Evolutionary conservation across 768 basidiomycete species (phyloP).

Genomic region (Harrya chromipes): DNA sequence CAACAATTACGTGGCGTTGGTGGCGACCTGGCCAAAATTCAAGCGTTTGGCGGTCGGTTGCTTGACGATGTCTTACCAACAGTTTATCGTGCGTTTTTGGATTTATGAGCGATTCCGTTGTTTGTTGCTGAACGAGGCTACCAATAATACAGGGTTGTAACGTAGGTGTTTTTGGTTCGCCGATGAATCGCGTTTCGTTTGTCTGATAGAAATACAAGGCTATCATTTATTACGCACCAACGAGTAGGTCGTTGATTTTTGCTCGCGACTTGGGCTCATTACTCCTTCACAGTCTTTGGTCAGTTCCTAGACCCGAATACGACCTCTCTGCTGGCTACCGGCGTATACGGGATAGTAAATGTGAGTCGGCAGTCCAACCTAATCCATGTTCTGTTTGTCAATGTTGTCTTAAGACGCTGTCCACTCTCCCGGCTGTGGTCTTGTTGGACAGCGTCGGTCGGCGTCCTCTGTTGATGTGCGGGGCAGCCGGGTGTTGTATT

Average conservation of each 20-base stretch:
- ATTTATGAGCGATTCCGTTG: background rate
- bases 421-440: constrained; percentile 37
- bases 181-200: background rate
- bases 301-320: constrained; percentile 39
- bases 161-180: constrained; percentile 13
- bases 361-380: constrained; percentile 7
- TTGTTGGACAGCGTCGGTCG: constrained; percentile 38
- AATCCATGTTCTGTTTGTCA: background rate
- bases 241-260: constrained; percentile 16
- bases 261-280: constrained; percentile 11
- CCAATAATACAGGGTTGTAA: constrained; percentile 22
- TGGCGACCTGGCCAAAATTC: constrained; percentile 31
- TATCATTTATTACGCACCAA: constrained; percentile 28
- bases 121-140: background rate
- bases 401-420: constrained; percentile 24
- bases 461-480: constrained; percentile 38
- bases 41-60: constrained; percentile 30
- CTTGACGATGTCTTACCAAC: constrained; percentile 33
- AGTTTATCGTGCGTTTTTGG: constrained; percentile 29
- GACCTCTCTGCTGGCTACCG: constrained; percentile 41
- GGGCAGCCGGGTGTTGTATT: constrained; percentile 33
- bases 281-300: constrained; percentile 34
- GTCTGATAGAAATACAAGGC: constrained; percentile 17
- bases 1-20: constrained; percentile 24
- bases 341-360: constrained; percentile 38